Evolutionary conservation across 495 filamentous ascomycete genomes (phyloP), one percentile per base, ranked within the genome.

Genomic region (Penicillium atrosanguineum): DNA sequence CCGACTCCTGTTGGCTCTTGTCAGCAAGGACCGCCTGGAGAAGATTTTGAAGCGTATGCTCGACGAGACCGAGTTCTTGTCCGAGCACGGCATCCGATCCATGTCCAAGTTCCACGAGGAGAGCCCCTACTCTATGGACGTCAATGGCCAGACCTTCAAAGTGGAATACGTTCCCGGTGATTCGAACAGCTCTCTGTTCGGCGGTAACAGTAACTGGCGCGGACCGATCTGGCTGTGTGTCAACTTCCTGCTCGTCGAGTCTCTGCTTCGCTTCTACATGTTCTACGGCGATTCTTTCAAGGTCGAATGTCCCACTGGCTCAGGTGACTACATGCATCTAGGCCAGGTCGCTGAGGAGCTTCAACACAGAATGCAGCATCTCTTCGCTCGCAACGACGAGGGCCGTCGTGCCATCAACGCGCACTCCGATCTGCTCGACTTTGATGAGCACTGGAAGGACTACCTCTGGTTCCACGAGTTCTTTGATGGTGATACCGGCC

Each of bases 151-250:
- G 66, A 81, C 79, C 29, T 97, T 95, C 73, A 84, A 84, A 52
- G 93, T 97, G 29, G 81, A 83, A 58, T 97, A 97, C 58, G 84
- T 97, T 16, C 86, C 94, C 7, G 94, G 93, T 15, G 94, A 97
- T 64, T 96, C 93, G 1, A 90, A 97, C 73, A 94, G 88, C 59
- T 85, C 88, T 4, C 79, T 97, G 12, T 97, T 97, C 62, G 93
- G 93, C 37, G 93, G 93, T 28, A 97, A 97, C 79, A 95, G 90
- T 70, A 97, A 97, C 71, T 97, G 93, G 93, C 83, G 93, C 59
- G 81, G 86, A 2, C 93, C 94, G 0, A 92, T 96, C 61, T 97
- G 93, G 93, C 77, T 97, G 23, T 94, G 90, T 57, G 91, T 96
- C 70, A 97, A 97, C 62, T 96, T 96, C 76, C 75, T 97, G 42